Conservation (phyloP, 2,329 filamentous ascomycete species). For the Aureobasidium mangrovei region DNA sequence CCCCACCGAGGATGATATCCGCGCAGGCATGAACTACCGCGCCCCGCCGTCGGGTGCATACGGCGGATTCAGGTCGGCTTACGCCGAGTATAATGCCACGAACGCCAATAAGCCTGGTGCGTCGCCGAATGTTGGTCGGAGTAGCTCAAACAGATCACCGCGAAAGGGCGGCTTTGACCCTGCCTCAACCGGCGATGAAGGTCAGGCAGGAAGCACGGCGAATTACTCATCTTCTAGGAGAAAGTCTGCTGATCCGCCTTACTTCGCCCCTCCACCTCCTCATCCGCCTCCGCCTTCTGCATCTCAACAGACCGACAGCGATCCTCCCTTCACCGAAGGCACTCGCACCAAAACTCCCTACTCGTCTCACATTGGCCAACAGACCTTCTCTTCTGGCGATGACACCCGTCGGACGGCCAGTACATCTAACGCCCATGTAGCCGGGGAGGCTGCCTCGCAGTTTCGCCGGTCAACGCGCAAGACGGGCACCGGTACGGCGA, state of each 20-base stretch:
- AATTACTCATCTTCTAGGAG: slow-evolving; percentile 13
- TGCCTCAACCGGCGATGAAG: slow-evolving; percentile 50
- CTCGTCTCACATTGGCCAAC: slow-evolving; percentile 46
- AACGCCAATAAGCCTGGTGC: slow-evolving; percentile 21
- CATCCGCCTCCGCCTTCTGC: slow-evolving; percentile 12
- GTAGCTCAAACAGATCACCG: slow-evolving; percentile 35
- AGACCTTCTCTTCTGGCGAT: slow-evolving; percentile 45
- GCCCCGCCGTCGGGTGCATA: slow-evolving; percentile 18
- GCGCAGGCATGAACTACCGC: slow-evolving; percentile 28
- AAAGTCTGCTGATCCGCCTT: slow-evolving; percentile 10
- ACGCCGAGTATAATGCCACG: slow-evolving; percentile 25
- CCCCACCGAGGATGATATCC: slow-evolving; percentile 30
- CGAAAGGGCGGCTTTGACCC: slow-evolving; percentile 51
- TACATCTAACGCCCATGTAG: not conserved
- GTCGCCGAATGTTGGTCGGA: slow-evolving; percentile 25
- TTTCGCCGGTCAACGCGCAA: slow-evolving; percentile 7
- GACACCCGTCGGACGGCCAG: slow-evolving; percentile 34
- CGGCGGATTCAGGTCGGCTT: slow-evolving; percentile 25
- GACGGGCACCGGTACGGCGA: slow-evolving; percentile 7
- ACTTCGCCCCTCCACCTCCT: slow-evolving; percentile 10
- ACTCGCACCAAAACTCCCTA: slow-evolving; percentile 47
- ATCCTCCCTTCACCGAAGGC: slow-evolving; percentile 37
- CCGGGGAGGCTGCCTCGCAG: not conserved
- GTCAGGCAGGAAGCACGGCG: slow-evolving; percentile 44
- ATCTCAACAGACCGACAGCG: slow-evolving; percentile 26